phyloP scores from a whole-genome alignment of 1,139 yeast species.

The Yamadazyma sp. region DNA sequence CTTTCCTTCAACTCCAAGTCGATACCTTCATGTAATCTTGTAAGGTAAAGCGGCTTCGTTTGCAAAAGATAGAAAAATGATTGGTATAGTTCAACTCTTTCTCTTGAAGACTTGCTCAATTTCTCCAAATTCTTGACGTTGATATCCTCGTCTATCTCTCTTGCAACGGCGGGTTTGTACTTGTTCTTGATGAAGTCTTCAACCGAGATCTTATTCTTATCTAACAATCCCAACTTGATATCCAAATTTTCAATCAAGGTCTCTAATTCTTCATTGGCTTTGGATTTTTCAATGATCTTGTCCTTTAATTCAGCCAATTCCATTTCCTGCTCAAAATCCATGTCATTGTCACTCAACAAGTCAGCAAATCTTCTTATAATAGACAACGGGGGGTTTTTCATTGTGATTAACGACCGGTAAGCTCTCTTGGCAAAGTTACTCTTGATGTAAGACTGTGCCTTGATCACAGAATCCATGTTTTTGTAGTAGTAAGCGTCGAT shows the following conservation, averaged over 20 bases:
- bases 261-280: slow-evolving; percentile 67
- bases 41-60: slow-evolving; percentile 77
- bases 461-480: slow-evolving; percentile 59
- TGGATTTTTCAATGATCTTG: slow-evolving; percentile 61
- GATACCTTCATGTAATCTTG: slow-evolving; percentile 43
- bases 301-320: slow-evolving; percentile 69
- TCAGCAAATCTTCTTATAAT: slow-evolving; percentile 79
- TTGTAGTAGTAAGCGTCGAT: slow-evolving; percentile 53
- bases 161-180: slow-evolving; percentile 32
- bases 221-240: slow-evolving; percentile 73
- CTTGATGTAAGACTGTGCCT: slow-evolving; percentile 73
- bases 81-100: slow-evolving; percentile 64
- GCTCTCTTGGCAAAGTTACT: slow-evolving; percentile 71
- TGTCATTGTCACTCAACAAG: slow-evolving; percentile 70
- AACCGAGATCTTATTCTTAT: slow-evolving; percentile 74
- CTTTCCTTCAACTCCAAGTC: slow-evolving; percentile 22
- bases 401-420: slow-evolving; percentile 67
- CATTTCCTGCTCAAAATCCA: slow-evolving; percentile 76
- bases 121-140: slow-evolving; percentile 27
- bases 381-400: slow-evolving; percentile 72
- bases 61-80: slow-evolving; percentile 80
- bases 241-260: slow-evolving; percentile 78
- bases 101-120: slow-evolving; percentile 37
- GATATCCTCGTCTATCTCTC: slow-evolving; percentile 16
- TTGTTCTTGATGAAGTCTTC: slow-evolving; percentile 69